Evolutionary conservation across 345 rosid species (phyloP).

Genomic region (Eucalyptus marginata): DNA sequence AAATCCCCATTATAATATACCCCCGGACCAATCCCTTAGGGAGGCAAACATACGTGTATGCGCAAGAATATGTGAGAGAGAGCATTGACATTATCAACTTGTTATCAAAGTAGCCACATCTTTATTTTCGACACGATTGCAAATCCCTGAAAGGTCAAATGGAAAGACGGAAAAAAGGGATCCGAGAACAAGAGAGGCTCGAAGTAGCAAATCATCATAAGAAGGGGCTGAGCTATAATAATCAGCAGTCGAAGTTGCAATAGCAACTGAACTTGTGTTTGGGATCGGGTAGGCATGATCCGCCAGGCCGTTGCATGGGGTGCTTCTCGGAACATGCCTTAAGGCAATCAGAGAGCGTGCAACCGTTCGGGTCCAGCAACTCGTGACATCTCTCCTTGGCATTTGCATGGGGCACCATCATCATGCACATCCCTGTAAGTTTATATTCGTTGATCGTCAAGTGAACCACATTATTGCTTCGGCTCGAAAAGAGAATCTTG

Average conservation of each 20-base stretch:
- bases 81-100: neutral
- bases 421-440: neutral
- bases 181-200: neutral
- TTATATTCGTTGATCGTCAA: neutral
- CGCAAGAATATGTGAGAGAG: neutral
- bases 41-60: neutral
- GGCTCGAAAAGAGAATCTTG: neutral
- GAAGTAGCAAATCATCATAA: neutral
- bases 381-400: neutral
- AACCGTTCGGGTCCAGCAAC: neutral
- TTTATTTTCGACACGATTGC: neutral
- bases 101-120: neutral
- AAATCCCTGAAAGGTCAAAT: neutral
- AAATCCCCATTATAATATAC: neutral
- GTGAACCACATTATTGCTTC: neutral
- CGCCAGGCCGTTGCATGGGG: neutral
- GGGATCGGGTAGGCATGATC: neutral
- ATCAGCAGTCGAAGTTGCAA: neutral
- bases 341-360: neutral
- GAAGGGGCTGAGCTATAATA: neutral
- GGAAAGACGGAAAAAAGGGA: neutral
- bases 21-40: neutral
- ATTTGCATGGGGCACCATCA: neutral
- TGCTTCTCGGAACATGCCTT: neutral
- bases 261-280: neutral